These are phyloP conservation scores for Teunomyces panamensis DNA, from an alignment of 805 yeast species.

Conservation along the genomic window DNA sequence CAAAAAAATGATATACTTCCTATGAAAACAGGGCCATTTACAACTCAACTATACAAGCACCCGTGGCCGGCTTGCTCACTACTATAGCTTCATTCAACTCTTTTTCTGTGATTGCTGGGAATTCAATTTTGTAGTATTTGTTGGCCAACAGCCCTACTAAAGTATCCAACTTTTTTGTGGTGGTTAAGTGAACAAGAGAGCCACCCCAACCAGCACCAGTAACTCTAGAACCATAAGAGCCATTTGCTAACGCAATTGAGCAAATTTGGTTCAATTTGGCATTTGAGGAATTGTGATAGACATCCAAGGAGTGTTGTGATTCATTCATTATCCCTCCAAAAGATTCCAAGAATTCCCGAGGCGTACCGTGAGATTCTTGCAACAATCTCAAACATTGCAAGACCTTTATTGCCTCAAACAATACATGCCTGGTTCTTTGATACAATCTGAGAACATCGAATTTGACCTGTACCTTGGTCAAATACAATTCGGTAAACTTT, in stretches of 20 bases:
- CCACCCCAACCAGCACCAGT: constrained; percentile 86
- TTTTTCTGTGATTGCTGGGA: constrained; percentile 46
- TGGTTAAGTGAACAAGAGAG: constrained; percentile 62
- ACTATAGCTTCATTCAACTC: constrained; percentile 52
- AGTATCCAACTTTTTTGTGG: constrained; percentile 34
- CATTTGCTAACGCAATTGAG: constrained; percentile 50
- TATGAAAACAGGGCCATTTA: background rate
- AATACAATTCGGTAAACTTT: constrained; percentile 43
- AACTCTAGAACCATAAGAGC: constrained; percentile 65
- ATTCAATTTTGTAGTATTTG: constrained; percentile 49
- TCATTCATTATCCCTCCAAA: constrained; percentile 59
- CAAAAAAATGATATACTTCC: too few species aligned
- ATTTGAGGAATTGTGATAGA: constrained; percentile 53
- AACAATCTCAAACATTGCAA: constrained; percentile 46
- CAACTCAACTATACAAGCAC: constrained; percentile 34
- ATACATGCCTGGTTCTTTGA: constrained; percentile 62
- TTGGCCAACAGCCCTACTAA: constrained; percentile 44
- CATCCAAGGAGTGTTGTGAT: constrained; percentile 53
- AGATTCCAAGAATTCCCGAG: constrained; percentile 29
- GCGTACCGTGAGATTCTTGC: constrained; percentile 8
- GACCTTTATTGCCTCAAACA: constrained; percentile 58
- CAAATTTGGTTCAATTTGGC: constrained; percentile 54
- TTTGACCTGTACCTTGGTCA: constrained; percentile 54
- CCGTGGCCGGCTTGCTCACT: constrained; percentile 54
- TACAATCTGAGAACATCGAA: constrained; percentile 55